Base-by-base conservation (phyloP, 306 rosid genomes). In the Medicago lupulina region DNA sequence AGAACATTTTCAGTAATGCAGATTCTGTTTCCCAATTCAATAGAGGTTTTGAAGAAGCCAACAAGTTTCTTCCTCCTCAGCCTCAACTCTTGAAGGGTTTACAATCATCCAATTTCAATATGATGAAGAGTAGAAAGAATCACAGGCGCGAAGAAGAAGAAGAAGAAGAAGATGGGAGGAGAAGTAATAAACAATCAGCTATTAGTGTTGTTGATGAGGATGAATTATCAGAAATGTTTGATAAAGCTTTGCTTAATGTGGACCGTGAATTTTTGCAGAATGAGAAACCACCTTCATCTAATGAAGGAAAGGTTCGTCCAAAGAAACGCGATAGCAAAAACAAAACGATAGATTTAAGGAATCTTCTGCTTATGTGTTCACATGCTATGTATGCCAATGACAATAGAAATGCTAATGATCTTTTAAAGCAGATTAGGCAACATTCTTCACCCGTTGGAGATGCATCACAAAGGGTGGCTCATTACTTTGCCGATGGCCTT, bases 1-100 rank as follows among this genome's bases (percentile, higher is more conserved):
- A 79, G 16, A 88, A 84, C 69, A 85, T 85, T 38, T 92, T 84
- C 61, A 78, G 84, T 25, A 82, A 86, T 67, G 83, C 73, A 21
- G 86, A 86, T 61, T 92, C 94, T 19, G 80, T 88, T 17, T 85
- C 83, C 39, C 96, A 86, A 67, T 92, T 90, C 72, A 84, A 60
- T 38, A 88, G 82, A 80, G 97, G 97, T 40, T 49, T 90, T 39
- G 96, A 92, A 83, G 96, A 92, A 81, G 97, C 94, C 55, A 88
- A 85, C 38, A 90, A 84, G 84, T 92, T 92, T 82, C 97, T 92
- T 68, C 97, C 97, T 3, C 85, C 75, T 31, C 67, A 55, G 14
- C 82, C 75, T 76, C 85, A 53, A 60, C 83, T 90, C 47, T 17
- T 77, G 13, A 58, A 83, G 14, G 74, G 80, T 80, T 50, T 79